Base-by-base conservation (phyloP, 2,329 filamentous ascomycete genomes). In the Hypocrella siamensis region DNA sequence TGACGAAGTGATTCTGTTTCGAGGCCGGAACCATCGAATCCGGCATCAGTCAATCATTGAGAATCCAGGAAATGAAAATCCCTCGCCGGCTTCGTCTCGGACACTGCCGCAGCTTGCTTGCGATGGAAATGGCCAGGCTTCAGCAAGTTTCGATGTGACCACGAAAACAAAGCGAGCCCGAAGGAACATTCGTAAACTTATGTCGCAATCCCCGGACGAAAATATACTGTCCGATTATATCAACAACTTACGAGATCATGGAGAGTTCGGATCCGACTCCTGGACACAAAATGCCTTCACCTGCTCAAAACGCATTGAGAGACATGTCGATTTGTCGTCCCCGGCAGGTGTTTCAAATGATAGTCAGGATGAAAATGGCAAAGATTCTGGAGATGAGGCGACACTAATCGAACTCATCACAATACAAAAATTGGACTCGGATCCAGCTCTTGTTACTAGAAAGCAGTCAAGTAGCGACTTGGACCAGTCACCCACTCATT, bases 211-310 rank as follows among this genome's bases (percentile, higher is more conserved):
- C 7, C 32, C 42, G 3, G 59, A 65, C 6, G 65, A 76, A 14
- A 69, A 75, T 25, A 58, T 74, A 26, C 54, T 75, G 42, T 67
- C 70, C 2, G 80, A 86, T 44, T 85, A 85, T 42, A 75, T 83
- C 44, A 65, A 69, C 27, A 82, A 84, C 38, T 62, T 81, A 44
- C 54, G 53, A 14, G 61, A 61, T 2, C 61, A 63, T 30, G 59
- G 57, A 17, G 54, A 58, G 42, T 63, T 70, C 7, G 73, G 83
- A 38, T 74, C 76, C 25, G 53, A n/a, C n/a, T n/a, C n/a, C n/a
- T n/a, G n/a, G n/a, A n/a, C n/a, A n/a, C n/a, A n/a, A n/a, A n/a
- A n/a, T n/a, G n/a, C n/a, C n/a, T n/a, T n/a, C n/a, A n/a, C n/a
- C n/a, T n/a, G n/a, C n/a, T n/a, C n/a, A n/a, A n/a, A n/a, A n/a